These are phyloP conservation scores for Phytophthora pini DNA, from an alignment of 352 stramenopile species.

Conservation along the genomic window DNA sequence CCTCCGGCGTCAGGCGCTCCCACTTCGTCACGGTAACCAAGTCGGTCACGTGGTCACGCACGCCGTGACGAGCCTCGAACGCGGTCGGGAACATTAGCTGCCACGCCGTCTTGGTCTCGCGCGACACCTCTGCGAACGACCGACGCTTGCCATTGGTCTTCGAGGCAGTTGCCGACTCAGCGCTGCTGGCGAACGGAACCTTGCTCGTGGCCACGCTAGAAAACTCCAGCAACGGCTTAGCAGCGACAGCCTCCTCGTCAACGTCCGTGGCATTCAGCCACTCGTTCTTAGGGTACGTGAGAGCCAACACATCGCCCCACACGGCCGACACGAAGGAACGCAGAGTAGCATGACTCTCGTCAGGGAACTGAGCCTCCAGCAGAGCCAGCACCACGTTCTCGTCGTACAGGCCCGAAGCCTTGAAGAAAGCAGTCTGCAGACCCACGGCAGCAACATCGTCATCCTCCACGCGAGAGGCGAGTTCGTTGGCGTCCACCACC, in stretches of 20 bases:
- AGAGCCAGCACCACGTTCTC: slow-evolving; percentile 66
- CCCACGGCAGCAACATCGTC: slow-evolving; percentile 56
- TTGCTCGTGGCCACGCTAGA: slow-evolving; percentile 59
- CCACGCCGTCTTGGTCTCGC: slow-evolving; percentile 70
- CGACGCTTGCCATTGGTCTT: slow-evolving; percentile 50
- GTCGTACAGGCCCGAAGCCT: slow-evolving; percentile 60
- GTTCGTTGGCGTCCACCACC: slow-evolving; percentile 58
- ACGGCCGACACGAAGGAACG: slow-evolving; percentile 63
- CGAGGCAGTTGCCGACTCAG: slow-evolving; percentile 16
- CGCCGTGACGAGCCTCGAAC: slow-evolving; percentile 53
- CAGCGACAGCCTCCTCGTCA: slow-evolving; percentile 18
- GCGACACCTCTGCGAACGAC: slow-evolving; percentile 45
- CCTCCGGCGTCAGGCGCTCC: slow-evolving; percentile 75
- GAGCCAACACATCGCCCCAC: slow-evolving; percentile 60
- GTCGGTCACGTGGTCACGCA: slow-evolving; percentile 77
- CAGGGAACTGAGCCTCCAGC: slow-evolving; percentile 48
- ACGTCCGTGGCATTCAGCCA: slow-evolving; percentile 45
- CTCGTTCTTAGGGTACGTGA: slow-evolving; percentile 56
- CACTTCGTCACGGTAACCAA: slow-evolving; percentile 81
- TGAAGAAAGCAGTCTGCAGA: slow-evolving; percentile 68
- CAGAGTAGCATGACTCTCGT: slow-evolving; percentile 53
- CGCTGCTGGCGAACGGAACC: slow-evolving; percentile 36
- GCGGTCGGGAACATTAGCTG: slow-evolving; percentile 70
- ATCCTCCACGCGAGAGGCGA: slow-evolving; percentile 61
- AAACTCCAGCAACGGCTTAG: slow-evolving; percentile 31